Percentiles rank a stretch among this genome's conserved stretches.
Conservation (phyloP, 2,329 filamentous ascomycete species). For the Davidsoniella eucalypti region DNA sequence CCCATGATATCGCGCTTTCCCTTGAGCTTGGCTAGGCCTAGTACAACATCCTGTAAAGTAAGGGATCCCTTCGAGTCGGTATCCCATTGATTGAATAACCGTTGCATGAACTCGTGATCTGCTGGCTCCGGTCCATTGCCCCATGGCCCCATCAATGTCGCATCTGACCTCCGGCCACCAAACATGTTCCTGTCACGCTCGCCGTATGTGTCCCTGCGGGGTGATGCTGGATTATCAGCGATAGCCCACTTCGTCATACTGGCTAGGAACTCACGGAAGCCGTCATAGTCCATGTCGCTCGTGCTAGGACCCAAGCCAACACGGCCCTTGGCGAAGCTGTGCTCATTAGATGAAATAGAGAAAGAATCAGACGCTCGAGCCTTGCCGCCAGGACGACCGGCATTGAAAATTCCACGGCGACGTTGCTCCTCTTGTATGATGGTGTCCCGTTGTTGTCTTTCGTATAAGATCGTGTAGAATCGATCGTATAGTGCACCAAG, state of each 20-base stretch:
- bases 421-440: slow-evolving; percentile 63
- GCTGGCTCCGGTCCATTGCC: slow-evolving; percentile 50
- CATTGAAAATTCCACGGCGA: slow-evolving; percentile 30
- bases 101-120: slow-evolving; percentile 85
- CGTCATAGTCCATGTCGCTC: slow-evolving; percentile 92
- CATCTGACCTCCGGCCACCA: slow-evolving; percentile 30
- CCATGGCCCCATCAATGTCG: slow-evolving; percentile 32
- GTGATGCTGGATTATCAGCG: slow-evolving; percentile 59
- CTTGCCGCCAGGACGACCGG: slow-evolving; percentile 18
- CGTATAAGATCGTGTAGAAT: slow-evolving; percentile 84
- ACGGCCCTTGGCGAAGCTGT: slow-evolving; percentile 58
- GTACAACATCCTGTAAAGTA: slow-evolving; percentile 81
- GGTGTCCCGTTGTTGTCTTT: slow-evolving; percentile 68
- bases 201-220: slow-evolving; percentile 29
- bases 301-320: slow-evolving; percentile 81
- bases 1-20: slow-evolving; percentile 94
- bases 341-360: slow-evolving; percentile 11
- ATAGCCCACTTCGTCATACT: slow-evolving; percentile 85
- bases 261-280: slow-evolving; percentile 85
- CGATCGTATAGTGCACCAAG: slow-evolving; percentile 82
- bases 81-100: slow-evolving; percentile 82
- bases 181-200: slow-evolving; percentile 44
- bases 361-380: slow-evolving; percentile 22
- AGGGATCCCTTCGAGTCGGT: slow-evolving; percentile 58
- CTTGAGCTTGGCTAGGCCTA: slow-evolving; percentile 78